Base-by-base conservation (phyloP, 805 yeast genomes). In the Kuraishia floccosa region DNA sequence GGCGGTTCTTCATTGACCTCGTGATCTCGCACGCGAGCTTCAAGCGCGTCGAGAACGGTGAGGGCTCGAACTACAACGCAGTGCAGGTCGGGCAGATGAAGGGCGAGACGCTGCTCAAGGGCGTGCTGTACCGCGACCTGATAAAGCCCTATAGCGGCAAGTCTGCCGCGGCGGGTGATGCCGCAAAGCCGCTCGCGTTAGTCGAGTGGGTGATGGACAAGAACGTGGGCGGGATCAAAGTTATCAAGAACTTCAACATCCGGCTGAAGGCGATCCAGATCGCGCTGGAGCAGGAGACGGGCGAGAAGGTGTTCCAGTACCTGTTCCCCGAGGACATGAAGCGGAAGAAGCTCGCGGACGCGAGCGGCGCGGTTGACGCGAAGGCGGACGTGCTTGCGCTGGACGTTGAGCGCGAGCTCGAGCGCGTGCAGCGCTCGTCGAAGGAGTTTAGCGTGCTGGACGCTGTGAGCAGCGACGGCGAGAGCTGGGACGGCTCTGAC, bases 211-310 rank as follows among this genome's bases (percentile, higher is more conserved):
- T 72, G n/a, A 71, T 81, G 76, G 69, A 79, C 31, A 72, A 70
- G 33, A 85, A 94, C 0, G 79, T 89, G 34, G 97, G 96, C 20
- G 97, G 97, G 8, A 85, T 87, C 30, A 69, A 81, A n/a, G 76
- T 87, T 16, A 62, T 87, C 55, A 75, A 73, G 36, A 58, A 66
- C 30, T 76, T 84, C 16, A 70, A 70, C 23, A 60, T 83, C 13
- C 51, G 56, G 2, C 50, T 84, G 12, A 65, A 68, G 31, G 95
- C 95, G 1, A 43, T 87, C 37, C 72, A 71, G 36, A 42, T 89
- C 3, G 80, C 77, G 39, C 49, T 89, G 24, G 96, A 87, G 37
- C 81, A 79, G 39, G 59, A 56, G 1, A 72, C 87, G 0, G 78
- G 86, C 1, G 67, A 65, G 24, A 68, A 65, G 40, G 48, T 87